Evolutionary conservation across 108 stramenopile species (phyloP), one percentile per base, ranked within the genome.

Genomic region (Epipyxis sp.): DNA sequence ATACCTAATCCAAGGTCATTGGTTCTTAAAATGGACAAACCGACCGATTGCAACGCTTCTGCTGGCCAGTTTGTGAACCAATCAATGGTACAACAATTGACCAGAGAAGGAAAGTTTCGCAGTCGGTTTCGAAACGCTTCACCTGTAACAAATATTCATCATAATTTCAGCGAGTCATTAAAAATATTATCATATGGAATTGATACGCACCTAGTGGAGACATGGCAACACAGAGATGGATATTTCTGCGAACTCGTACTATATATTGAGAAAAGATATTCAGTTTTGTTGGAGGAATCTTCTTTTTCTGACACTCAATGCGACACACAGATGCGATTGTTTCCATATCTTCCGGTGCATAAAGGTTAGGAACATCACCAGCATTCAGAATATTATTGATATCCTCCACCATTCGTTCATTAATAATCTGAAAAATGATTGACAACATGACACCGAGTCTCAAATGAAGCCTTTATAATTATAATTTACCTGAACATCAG

Each of bases 1-100:
- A n/a, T n/a, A n/a, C n/a, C n/a, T 0, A 87, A 61, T 58, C 83
- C 84, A 1, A 81, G 77, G 58, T 84, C 82, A 16, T 44, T 57
- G 1, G 85, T 80, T 37, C 69, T 44, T 59, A 89, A 65, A 77
- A 71, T 65, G 13, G 85, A 80, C 84, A 80, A 72, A 3, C 85
- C 89, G 13, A 90, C 89, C 40, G 80, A 78, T 59, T 85, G 79
- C 13, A 90, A 74, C 0, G 89, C 89, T 62, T 89, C 89, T 2
- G 88, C 89, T 1, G 88, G 89, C 89, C 89, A 90, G 40, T 90
- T 87, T 0, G 86, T 83, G 78, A 90, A 90, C 89, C 89, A 90
- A 77, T 90, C 88, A 57, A 90, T 90, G 29, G 89, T 88, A 72
- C 84, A 84, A 41, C 84, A 84, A 59, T 84, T 84, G 16, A 84